phyloP scores from a whole-genome alignment of 768 basidiomycete genomes.

The Hortiboletus flavorubellus region DNA sequence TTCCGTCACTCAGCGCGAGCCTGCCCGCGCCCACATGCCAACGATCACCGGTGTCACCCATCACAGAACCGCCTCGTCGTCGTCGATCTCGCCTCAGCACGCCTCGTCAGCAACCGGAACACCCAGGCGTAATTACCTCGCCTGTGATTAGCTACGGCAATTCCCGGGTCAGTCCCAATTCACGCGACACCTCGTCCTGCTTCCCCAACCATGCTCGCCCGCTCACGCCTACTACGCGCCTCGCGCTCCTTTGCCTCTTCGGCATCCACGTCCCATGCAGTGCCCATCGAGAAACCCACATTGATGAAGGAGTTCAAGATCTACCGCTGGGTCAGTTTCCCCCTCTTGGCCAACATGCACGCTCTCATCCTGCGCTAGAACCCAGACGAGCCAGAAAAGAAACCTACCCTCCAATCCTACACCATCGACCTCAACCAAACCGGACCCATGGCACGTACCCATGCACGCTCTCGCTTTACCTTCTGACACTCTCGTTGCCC shows the following conservation, averaged over 20 bases:
- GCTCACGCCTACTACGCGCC: constrained; percentile 11
- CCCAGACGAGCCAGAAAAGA: constrained; percentile 90
- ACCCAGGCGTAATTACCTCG: no score
- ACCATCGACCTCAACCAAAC: constrained; percentile 90
- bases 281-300: constrained; percentile 62
- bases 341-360: background rate
- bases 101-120: no score
- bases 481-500: background rate
- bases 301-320: constrained; percentile 95
- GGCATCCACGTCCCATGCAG: constrained; percentile 30
- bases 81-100: no score
- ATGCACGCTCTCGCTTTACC: background rate
- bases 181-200: constrained; percentile 12
- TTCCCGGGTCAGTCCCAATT: constrained; percentile 13
- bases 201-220: background rate
- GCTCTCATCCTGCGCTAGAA: constrained; percentile 48
- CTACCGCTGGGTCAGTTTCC: constrained; percentile 81
- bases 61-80: no score
- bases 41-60: no score
- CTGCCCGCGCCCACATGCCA: no score
- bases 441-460: constrained; percentile 78
- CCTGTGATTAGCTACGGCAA: constrained; percentile 23
- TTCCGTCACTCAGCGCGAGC: no score
- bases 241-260: constrained; percentile 35
- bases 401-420: constrained; percentile 89